Evolutionary conservation across 169 alveolate species (phyloP).

Genomic region (Toxoplasma gondii): DNA sequence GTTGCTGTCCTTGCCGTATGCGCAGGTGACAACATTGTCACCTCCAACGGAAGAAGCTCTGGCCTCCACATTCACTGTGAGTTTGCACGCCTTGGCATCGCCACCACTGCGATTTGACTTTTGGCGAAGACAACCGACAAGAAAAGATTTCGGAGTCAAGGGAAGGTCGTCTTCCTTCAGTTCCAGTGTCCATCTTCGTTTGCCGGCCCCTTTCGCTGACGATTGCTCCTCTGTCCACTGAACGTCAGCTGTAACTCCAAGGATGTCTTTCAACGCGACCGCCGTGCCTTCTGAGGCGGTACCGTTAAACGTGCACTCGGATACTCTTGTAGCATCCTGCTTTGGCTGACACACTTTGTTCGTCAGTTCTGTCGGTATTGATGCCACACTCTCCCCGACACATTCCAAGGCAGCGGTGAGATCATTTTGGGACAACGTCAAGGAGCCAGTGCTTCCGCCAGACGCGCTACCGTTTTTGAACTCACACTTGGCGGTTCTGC

Average conservation of each 20-base stretch:
- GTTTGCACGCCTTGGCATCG: background rate
- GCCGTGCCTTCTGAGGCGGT: background rate
- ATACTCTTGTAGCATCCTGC: too few species aligned
- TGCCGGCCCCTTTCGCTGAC: background rate
- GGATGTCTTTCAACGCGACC: background rate
- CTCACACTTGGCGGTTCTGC: background rate
- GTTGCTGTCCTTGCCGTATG: slow-evolving; percentile 16
- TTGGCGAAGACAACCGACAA: background rate
- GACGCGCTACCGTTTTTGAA: background rate
- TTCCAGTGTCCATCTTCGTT: background rate
- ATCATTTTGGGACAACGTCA: too few species aligned
- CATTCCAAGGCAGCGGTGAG: too few species aligned
- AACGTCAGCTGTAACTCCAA: background rate
- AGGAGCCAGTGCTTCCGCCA: background rate
- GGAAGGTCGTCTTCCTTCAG: background rate
- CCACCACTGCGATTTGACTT: background rate
- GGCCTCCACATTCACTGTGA: background rate
- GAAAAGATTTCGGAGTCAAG: background rate
- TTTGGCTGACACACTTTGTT: background rate
- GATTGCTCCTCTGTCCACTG: background rate
- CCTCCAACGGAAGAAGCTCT: background rate
- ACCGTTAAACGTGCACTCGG: background rate
- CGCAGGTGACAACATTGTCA: slow-evolving; percentile 7
- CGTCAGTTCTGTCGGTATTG: background rate
- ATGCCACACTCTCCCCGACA: background rate